These are phyloP conservation scores for Actinidia polygama DNA, from an alignment of 179 eudicot species.

Conservation along the genomic window DNA sequence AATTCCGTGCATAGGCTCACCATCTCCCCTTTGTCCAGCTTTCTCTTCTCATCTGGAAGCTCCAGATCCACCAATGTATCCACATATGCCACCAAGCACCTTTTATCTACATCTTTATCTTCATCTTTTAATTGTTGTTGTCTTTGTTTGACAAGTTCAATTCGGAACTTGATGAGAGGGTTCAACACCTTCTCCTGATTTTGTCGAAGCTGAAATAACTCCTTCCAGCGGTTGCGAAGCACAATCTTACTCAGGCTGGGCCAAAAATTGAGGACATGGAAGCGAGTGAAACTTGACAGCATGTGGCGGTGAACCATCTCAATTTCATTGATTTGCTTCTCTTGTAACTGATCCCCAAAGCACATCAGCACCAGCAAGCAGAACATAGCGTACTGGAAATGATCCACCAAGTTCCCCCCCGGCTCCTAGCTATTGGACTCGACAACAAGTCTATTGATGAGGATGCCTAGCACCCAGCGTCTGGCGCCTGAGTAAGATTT, in stretches of 20 bases:
- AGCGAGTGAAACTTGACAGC: conserved; percentile 28
- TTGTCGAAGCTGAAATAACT: conserved; percentile 20
- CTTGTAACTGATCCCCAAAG: conserved; percentile 46
- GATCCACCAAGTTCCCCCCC: conserved; percentile 27
- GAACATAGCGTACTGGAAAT: conserved; percentile 50
- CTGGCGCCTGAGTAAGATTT: conserved; percentile 41
- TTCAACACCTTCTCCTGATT: conserved; percentile 28
- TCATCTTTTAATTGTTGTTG: no score
- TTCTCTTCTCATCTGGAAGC: conserved; percentile 14
- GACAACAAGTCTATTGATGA: conserved; percentile 25
- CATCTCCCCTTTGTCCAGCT: neutral
- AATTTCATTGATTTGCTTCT: conserved; percentile 31
- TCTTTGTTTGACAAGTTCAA: no score
- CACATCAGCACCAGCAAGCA: conserved; percentile 47
- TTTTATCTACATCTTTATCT: no score
- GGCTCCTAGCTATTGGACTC: neutral
- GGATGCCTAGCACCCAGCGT: conserved; percentile 32
- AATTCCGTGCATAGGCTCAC: neutral
- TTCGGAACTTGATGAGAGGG: conserved; percentile 40
- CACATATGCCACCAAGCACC: conserved; percentile 4
- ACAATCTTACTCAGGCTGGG: conserved; percentile 39
- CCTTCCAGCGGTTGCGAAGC: conserved; percentile 41
- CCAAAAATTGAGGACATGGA: conserved; percentile 34
- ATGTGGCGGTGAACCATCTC: conserved; percentile 27
- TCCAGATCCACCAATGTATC: conserved; percentile 10